These are phyloP conservation scores for Xylaria telfairii DNA, from an alignment of 495 filamentous ascomycete species.

Conservation along the genomic window DNA sequence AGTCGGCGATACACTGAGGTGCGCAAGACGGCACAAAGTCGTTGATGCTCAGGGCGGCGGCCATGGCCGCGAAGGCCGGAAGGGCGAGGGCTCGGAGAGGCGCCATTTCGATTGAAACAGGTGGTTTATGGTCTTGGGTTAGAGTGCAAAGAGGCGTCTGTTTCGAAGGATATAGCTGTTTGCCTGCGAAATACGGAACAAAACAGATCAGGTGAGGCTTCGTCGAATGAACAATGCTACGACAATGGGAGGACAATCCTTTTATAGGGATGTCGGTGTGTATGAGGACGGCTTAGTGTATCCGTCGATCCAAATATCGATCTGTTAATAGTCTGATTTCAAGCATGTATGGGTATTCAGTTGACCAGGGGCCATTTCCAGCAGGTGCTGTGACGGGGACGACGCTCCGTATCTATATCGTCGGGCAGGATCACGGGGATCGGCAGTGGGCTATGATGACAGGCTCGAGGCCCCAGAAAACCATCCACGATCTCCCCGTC, in stretches of 20 bases:
- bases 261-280: slow-evolving; percentile 1
- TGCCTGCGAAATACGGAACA: background rate
- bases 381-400: slow-evolving; percentile 22
- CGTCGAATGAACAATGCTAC: background rate
- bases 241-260: background rate
- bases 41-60: slow-evolving; percentile 45
- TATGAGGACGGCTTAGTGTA: background rate
- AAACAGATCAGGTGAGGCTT: background rate
- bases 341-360: background rate
- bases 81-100: slow-evolving; percentile 40
- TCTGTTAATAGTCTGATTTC: slow-evolving; percentile 13
- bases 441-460: slow-evolving; percentile 18
- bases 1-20: slow-evolving; percentile 43
- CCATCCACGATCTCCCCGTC: slow-evolving; percentile 6
- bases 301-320: slow-evolving; percentile 22
- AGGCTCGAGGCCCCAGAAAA: slow-evolving; percentile 2
- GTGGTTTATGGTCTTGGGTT: background rate
- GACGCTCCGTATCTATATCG: slow-evolving; percentile 20
- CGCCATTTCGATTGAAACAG: slow-evolving; percentile 30
- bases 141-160: no score
- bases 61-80: slow-evolving; percentile 43
- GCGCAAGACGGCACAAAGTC: slow-evolving; percentile 50
- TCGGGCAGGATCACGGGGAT: slow-evolving; percentile 19
- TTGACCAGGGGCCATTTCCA: slow-evolving; percentile 16
- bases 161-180: background rate